These are phyloP conservation scores for Hyaloperonospora brassicae DNA, from an alignment of 352 stramenopile species.

Conservation along the genomic window DNA sequence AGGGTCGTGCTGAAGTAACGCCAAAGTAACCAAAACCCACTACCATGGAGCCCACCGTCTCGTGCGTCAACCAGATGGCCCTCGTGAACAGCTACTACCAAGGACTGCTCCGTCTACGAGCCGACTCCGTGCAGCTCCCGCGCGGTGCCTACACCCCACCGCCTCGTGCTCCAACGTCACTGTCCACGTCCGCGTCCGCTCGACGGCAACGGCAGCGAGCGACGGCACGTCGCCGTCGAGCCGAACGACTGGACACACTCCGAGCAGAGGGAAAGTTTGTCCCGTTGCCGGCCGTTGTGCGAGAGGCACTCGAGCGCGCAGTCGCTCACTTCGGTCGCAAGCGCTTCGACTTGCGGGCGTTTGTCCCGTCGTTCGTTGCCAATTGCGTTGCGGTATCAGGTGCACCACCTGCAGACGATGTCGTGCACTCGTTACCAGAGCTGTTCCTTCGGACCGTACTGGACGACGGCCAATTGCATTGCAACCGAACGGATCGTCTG, in stretches of 20 bases:
- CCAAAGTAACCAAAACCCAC: neutral
- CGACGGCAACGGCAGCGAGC: slow-evolving; percentile 37
- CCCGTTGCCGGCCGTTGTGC: slow-evolving; percentile 22
- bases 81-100: slow-evolving; percentile 52
- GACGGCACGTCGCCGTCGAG: slow-evolving; percentile 21
- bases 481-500: slow-evolving; percentile 15
- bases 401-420: neutral
- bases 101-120: slow-evolving; percentile 19
- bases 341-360: slow-evolving; percentile 21
- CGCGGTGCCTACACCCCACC: slow-evolving; percentile 17
- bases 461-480: slow-evolving; percentile 11
- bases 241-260: slow-evolving; percentile 30
- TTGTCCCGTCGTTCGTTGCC: slow-evolving; percentile 8
- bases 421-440: slow-evolving; percentile 7
- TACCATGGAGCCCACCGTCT: slow-evolving; percentile 23
- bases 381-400: neutral
- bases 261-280: slow-evolving; percentile 44
- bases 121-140: slow-evolving; percentile 30
- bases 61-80: slow-evolving; percentile 37
- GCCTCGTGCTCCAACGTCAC: slow-evolving; percentile 3
- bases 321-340: slow-evolving; percentile 16
- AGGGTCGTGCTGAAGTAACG: neutral
- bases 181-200: slow-evolving; percentile 7
- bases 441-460: slow-evolving; percentile 3
- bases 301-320: slow-evolving; percentile 13